phyloP scores from a whole-genome alignment of 1,139 yeast genomes.

The Yamadazyma diddensiae region DNA sequence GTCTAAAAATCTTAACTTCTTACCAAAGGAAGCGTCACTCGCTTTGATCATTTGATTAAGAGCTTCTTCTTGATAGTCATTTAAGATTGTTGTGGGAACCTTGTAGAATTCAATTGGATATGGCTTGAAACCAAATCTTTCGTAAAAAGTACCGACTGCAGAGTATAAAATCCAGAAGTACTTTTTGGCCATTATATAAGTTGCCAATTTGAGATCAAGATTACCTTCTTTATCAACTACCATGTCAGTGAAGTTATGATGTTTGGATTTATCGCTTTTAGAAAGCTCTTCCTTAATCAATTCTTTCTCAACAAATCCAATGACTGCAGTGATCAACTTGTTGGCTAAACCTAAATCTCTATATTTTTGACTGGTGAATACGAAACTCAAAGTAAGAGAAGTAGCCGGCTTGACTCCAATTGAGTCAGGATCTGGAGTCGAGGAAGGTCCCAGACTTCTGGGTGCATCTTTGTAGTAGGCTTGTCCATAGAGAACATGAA shows the following conservation, averaged over 20 bases:
- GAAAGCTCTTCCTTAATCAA: constrained; percentile 25
- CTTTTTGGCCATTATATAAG: constrained; percentile 34
- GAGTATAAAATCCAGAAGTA: constrained; percentile 42
- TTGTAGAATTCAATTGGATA: constrained; percentile 36
- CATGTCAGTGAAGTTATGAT: constrained; percentile 32
- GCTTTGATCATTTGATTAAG: constrained; percentile 21
- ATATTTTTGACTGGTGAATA: constrained; percentile 26
- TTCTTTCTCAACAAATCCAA: constrained; percentile 30
- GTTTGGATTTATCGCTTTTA: constrained; percentile 19
- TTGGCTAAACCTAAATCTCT: constrained; percentile 33
- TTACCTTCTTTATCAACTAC: constrained; percentile 23
- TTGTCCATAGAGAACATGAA: constrained; percentile 22
- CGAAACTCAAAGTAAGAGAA: constrained; percentile 26
- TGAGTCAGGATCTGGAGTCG: constrained; percentile 31
- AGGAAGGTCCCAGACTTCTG: constrained; percentile 23
- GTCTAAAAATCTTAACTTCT: constrained; percentile 28
- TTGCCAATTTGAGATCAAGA: constrained; percentile 32
- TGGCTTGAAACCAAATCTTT: constrained; percentile 37
- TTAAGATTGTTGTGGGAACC: constrained; percentile 25
- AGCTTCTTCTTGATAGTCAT: constrained; percentile 18
- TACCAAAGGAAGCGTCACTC: constrained; percentile 19
- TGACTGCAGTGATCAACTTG: constrained; percentile 25
- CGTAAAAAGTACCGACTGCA: constrained; percentile 31
- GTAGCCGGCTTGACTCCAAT: constrained; percentile 34
- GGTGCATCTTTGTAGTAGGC: constrained; percentile 35